phyloP scores from a whole-genome alignment of 345 rosid genomes.

The Populus davidiana region DNA sequence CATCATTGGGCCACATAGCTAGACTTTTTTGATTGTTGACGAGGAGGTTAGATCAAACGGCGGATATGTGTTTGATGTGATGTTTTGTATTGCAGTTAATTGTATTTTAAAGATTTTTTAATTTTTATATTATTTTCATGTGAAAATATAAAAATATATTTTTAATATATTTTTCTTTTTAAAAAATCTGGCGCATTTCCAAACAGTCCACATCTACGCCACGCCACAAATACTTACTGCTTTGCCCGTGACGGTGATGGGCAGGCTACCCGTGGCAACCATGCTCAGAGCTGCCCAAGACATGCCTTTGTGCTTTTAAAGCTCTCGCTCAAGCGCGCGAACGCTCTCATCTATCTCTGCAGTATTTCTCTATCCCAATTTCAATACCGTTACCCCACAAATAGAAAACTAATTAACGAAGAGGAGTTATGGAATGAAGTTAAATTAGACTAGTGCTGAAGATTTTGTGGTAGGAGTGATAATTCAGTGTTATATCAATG shows the following conservation, averaged over 20 bases:
- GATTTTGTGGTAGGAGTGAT: not conserved
- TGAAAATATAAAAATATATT: no score
- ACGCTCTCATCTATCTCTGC: not conserved
- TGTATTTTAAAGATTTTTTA: no score
- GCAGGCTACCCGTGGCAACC: conserved; percentile 32
- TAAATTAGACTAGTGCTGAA: not conserved
- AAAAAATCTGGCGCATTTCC: no score
- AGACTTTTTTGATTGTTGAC: conserved; percentile 29
- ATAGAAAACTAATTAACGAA: no score
- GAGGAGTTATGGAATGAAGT: not conserved
- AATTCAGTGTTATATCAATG: conserved; percentile 24
- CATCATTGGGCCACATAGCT: conserved; percentile 43
- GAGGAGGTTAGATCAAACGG: conserved; percentile 35
- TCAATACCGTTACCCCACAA: not conserved
- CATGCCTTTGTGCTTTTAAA: not conserved
- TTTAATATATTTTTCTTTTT: no score
- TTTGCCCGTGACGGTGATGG: conserved; percentile 31
- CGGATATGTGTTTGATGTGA: conserved; percentile 16
- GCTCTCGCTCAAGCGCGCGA: not conserved
- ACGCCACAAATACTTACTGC: not conserved
- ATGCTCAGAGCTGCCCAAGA: not conserved
- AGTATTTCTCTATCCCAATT: not conserved
- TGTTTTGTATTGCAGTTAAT: no score
- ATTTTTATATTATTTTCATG: no score
- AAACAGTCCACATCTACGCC: not conserved